Base-by-base conservation (phyloP, 1,139 yeast genomes). In the Protomyces pachydermus region DNA sequence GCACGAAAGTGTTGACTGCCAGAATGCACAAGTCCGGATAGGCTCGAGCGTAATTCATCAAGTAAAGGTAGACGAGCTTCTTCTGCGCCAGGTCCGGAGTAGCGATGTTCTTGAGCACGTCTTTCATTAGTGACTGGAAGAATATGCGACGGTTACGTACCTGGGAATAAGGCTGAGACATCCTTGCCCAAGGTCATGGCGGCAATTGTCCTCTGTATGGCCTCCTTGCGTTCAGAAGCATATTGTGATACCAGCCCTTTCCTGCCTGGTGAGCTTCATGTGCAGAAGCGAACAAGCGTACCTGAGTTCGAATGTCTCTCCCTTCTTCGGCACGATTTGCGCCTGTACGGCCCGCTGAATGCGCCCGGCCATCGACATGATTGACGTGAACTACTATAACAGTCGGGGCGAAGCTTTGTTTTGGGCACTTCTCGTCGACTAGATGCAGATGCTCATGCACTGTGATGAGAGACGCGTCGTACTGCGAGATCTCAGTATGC, bases 141-240 rank as follows among this genome's bases (percentile, higher is more conserved):
- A 4, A 28, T 4, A 28, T 28, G 32, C 32, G 8, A 6, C 5
- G 32, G 32, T 3, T 5, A 28, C 32, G 3, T n/a, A 58, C 62
- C 62, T 8, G 99, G 98, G 71, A 95, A 95, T 67, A 95, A 80
- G 0, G 95, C 84, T 12, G 96, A 88, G 35, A 95, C 98, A 75
- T 95, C 98, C 74, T 95, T 95, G n/a, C 98, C 98, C 38, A 91
- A 84, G 0, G 98, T 95, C 99, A 95, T 95, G 67, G 97, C 98
- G 66, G 95, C 96, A 72, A 95, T 95, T 28, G 96, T 96, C 66
- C 97, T 81, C 76, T 91, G 96, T 70, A 95, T 95, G 34, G 98
- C 96, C 75, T 95, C 98, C 74, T 93, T 95, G 67, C 72, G 80
- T 70, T 95, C 97, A 70, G 84, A 86, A 52, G 97, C 95, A 76